Evolutionary conservation across 1,139 yeast genomes (phyloP).

Genomic region (Geotrichum reessii): DNA sequence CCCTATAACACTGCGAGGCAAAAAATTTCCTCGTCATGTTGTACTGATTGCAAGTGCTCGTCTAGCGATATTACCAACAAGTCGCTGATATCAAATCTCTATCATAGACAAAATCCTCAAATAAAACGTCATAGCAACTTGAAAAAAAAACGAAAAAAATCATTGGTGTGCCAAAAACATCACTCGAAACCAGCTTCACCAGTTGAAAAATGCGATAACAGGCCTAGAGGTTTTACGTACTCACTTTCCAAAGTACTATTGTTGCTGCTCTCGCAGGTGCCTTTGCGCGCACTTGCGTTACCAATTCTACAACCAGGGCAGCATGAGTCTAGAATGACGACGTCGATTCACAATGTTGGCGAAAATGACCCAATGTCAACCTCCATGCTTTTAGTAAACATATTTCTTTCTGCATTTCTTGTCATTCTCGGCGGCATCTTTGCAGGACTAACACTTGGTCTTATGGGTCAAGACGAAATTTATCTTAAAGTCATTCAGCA

Average conservation of each 20-base stretch:
- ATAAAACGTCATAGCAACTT: neutral
- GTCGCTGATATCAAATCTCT: neutral
- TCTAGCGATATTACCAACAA: neutral
- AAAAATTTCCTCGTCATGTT: neutral
- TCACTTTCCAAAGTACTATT: constrained; percentile 22
- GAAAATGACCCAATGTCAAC: neutral
- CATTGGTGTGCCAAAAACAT: neutral
- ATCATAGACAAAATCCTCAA: neutral
- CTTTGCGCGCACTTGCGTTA: constrained; percentile 9
- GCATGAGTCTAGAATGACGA: neutral
- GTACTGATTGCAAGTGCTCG: neutral
- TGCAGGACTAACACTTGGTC: constrained; percentile 90
- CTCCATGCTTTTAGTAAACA: neutral
- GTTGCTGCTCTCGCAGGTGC: constrained; percentile 23
- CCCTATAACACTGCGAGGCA: neutral
- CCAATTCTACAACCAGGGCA: neutral
- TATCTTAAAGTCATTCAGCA: constrained; percentile 47
- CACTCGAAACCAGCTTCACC: neutral
- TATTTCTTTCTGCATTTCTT: constrained; percentile 31
- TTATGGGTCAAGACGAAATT: constrained; percentile 98
- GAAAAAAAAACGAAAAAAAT: too few relatives aligned
- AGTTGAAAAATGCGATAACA: neutral
- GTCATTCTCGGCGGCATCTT: constrained; percentile 91
- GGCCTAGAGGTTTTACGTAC: neutral
- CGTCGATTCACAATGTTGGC: neutral